phyloP scores from a whole-genome alignment of 208 protist species.

The Trypanosoma boissoni region DNA sequence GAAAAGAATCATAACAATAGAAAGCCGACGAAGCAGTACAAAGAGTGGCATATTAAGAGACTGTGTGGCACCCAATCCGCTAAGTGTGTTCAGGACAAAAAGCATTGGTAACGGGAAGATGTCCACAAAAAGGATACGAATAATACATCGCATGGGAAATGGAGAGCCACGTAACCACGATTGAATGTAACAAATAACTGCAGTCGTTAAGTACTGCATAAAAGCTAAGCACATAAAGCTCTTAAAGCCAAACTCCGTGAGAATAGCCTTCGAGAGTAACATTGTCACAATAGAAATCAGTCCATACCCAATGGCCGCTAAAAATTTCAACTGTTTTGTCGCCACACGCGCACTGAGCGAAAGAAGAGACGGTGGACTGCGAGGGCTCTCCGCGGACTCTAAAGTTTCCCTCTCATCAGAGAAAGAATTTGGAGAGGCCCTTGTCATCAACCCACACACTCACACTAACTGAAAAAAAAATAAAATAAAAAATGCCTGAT shows the following conservation, averaged over 20 bases:
- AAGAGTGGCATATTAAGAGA: slow-evolving; percentile 39
- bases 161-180: background rate
- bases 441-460: no score
- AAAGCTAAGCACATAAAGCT: slow-evolving; percentile 31
- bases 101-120: slow-evolving; percentile 36
- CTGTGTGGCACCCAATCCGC: slow-evolving; percentile 31
- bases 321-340: slow-evolving; percentile 5
- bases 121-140: slow-evolving; percentile 14
- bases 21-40: slow-evolving; percentile 35
- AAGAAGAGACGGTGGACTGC: background rate
- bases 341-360: background rate
- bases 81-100: slow-evolving; percentile 36
- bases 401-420: no score
- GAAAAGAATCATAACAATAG: slow-evolving; percentile 34
- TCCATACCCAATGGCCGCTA: slow-evolving; percentile 25
- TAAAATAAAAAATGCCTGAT: no score
- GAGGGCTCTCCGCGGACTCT: no score
- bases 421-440: no score
- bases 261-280: slow-evolving; percentile 34
- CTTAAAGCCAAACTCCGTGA: slow-evolving; percentile 35
- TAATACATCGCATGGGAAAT: slow-evolving; percentile 17
- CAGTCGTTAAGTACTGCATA: slow-evolving; percentile 25
- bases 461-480: no score
- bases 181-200: slow-evolving; percentile 11
- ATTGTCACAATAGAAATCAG: slow-evolving; percentile 31